Evolutionary conservation across 805 yeast species (phyloP).

Genomic region (Metschnikowia hibisci): DNA sequence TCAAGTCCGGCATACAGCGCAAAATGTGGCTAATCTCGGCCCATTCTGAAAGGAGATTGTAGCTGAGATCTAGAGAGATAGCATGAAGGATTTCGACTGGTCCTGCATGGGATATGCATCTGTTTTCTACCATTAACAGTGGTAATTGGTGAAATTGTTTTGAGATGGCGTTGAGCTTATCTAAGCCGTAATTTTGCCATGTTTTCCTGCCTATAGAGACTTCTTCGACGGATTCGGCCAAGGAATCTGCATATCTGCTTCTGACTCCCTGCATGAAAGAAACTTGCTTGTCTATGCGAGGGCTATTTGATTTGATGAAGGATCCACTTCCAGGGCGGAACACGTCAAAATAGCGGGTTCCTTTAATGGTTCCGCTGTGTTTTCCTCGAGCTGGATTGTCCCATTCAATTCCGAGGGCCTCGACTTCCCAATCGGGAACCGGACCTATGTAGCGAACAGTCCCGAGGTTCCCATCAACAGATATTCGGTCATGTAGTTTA

Average conservation of each 20-base stretch:
- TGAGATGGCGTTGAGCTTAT: constrained; percentile 47
- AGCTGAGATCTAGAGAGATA: constrained; percentile 14
- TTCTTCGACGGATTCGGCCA: constrained; percentile 11
- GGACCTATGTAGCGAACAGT: constrained; percentile 62
- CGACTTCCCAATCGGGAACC: constrained; percentile 55
- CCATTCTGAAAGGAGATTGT: constrained; percentile 14
- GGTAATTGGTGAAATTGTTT: constrained; percentile 42
- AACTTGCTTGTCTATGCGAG: constrained; percentile 25
- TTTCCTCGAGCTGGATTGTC: constrained; percentile 68
- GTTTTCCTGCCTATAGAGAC: constrained; percentile 52
- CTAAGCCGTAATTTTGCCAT: constrained; percentile 66
- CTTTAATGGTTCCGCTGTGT: constrained; percentile 59
- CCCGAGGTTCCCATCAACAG: constrained; percentile 47
- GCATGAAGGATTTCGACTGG: neutral
- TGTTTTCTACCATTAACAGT: constrained; percentile 48
- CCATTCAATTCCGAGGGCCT: constrained; percentile 84
- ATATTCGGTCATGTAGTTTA: constrained; percentile 11
- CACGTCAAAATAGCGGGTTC: constrained; percentile 49
- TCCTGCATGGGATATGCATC: constrained; percentile 25
- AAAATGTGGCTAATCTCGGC: constrained; percentile 35
- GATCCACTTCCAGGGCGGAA: constrained; percentile 50
- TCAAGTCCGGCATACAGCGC: constrained; percentile 32
- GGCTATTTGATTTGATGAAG: constrained; percentile 49
- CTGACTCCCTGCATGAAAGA: constrained; percentile 49
- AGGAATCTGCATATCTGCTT: constrained; percentile 40